phyloP scores from a whole-genome alignment of 805 yeast species.

The Saturnispora diversa region DNA sequence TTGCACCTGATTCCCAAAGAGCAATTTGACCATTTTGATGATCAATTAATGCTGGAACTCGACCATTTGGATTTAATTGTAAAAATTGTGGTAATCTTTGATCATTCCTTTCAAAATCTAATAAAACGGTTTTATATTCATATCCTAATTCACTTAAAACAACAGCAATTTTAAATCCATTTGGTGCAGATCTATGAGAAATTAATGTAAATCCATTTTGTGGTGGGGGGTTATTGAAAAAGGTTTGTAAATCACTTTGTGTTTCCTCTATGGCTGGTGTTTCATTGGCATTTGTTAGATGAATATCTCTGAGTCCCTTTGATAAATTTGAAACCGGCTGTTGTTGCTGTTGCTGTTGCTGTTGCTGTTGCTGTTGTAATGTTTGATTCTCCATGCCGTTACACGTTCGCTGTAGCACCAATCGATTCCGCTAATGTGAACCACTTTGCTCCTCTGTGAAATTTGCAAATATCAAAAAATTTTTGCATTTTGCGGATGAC shows the following conservation, averaged over 20 bases:
- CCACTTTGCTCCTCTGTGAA: too few relatives aligned
- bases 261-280: too few relatives aligned
- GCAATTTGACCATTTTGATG: slow-evolving; percentile 56
- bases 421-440: too few relatives aligned
- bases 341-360: slow-evolving; percentile 9
- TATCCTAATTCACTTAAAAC: slow-evolving; percentile 76
- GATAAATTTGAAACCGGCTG: slow-evolving; percentile 34
- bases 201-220: slow-evolving; percentile 76
- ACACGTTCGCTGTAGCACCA: too few relatives aligned
- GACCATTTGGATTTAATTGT: slow-evolving; percentile 89
- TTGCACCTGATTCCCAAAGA: slow-evolving; percentile 94
- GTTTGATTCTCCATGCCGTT: too few relatives aligned
- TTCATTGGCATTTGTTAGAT: too few relatives aligned
- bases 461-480: too few relatives aligned
- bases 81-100: slow-evolving; percentile 92
- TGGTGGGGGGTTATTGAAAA: slow-evolving; percentile 65
- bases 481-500: too few relatives aligned
- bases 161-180: slow-evolving; percentile 93
- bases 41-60: slow-evolving; percentile 91
- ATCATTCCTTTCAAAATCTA: slow-evolving; percentile 84
- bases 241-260: slow-evolving; percentile 47
- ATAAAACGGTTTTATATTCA: slow-evolving; percentile 69
- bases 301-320: slow-evolving; percentile 33
- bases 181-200: slow-evolving; percentile 82
- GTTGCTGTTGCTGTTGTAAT: background rate